Base-by-base conservation (phyloP, 805 yeast species). In the Blastobotrys parvus region DNA sequence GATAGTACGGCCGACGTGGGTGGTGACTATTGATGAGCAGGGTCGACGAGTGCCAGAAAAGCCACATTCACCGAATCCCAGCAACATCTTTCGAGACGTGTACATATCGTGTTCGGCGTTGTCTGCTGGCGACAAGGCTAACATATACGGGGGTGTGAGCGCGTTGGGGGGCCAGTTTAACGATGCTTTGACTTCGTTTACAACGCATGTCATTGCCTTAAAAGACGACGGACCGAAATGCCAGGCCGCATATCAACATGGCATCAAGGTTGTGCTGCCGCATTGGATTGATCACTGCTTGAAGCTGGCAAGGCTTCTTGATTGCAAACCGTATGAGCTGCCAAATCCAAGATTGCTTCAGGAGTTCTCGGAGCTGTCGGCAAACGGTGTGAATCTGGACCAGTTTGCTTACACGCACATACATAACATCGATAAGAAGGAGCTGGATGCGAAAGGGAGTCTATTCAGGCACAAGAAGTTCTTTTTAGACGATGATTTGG, bases 211-310 rank as follows among this genome's bases (percentile, higher is more conserved):
- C 29, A 65, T 90, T 17, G 74, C 90, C 0, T 56, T 61, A 3
- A 75, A 74, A 48, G 39, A 34, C 29, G 60, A 74, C 2, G 74
- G 77, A 43, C 83, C 77, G 42, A 77, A 77, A 45, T 74, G 80
- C 38, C 68, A 77, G 31, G 67, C 74, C 20, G 86, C 84, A 54
- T 64, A 46, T 22, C 51, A 53, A 23, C 60, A 62, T 19, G 64
- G 63, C 1, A 38, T 61, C 30, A 54, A 52, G 39, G 47, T 62
- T n/a, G 92, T 89, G 2, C 66, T 72, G 2, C 94, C 95, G 0
- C 75, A 77, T 17, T 90, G 95, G 96, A 61, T 89, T 11, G 79
- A 80, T 41, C 82, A 75, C 45, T 81, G 89, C 55, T 65, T 84
- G 47, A 75, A 72, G 42, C 57, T 69, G 31, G 68, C 77, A 21